Evolutionary conservation across 2,329 filamentous ascomycete genomes (phyloP), one percentile per base, ranked within the genome.

Genomic region (Trichophyton schoenleinii): DNA sequence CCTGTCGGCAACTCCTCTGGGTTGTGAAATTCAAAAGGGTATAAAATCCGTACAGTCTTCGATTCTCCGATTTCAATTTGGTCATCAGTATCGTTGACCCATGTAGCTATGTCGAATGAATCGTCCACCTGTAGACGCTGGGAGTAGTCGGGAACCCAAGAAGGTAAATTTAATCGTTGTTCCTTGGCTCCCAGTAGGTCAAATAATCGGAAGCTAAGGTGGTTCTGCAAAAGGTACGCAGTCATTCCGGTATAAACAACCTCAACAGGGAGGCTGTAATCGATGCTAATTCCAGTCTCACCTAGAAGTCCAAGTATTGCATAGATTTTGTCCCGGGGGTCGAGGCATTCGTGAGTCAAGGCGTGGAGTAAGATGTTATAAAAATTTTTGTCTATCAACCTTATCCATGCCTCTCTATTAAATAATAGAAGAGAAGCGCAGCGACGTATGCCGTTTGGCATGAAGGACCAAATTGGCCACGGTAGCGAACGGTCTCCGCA

Each of bases 251-350:
- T 22, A 41, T 28, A 11, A n/a, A 49, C 57, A 15, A 46, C 36
- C 46, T 49, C 58, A 15, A 55, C 36, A 34, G 52, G 49, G 28
- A 55, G 49, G 11, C 11, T 55, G n/a, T 55, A 55, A 25, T 36
- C 22, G 7, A 44, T n/a, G 4, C 15, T 20, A 11, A 60, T 6
- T 7, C 11, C 22, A 15, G 3, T 2, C 25, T 52, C 15, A 15
- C 18, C 3, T 18, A 60, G 31, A 22, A 64, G 48, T n/a, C 61
- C 61, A 38, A 64, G 59, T 3, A 60, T 31, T 20, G 53, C 63
- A 63, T 61, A 64, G n/a, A 64, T 62, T 49, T 63, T 63, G 48
- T 64, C 63, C 25, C 63, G 59, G 25, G 61, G 61, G 31, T 64
- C 63, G 20, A 57, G 59, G 0, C 38, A 58, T 44, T 62, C 28